Evolutionary conservation across 768 basidiomycete species (phyloP), one percentile per base, ranked within the genome.

Genomic region (Polyporus arcularius): DNA sequence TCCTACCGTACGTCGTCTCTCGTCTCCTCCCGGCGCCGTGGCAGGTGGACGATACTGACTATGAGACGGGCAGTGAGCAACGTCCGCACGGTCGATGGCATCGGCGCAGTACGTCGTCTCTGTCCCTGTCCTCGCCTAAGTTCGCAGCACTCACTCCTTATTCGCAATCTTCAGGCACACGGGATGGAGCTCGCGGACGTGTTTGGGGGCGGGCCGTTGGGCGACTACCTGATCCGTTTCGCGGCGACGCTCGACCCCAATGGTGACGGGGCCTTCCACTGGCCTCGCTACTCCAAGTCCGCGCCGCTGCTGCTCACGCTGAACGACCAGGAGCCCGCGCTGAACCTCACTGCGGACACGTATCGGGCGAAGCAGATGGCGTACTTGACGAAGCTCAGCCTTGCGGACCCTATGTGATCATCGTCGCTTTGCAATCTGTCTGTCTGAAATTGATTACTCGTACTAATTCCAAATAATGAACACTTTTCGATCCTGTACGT

Each of bases 1-100:
- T 68, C 72, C 1, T 82, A 74, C 65, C 39, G 79, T 80, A 47
- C 52, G 79, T 35, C 21, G 21, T 26, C 21, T 26, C 16, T 16
- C 40, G 11, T 16, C 12, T n/a, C 16, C 49, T 28, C 14, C 38
- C 7, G 4, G 16, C 28, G 43, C 14, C 21, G 21, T 2, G n/a
- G 3, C n/a, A 12, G 6, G 15, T 42, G 9, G 38, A 15, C 1
- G 54, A 12, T 7, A 26, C 21, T 55, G n/a, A 16, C 21, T 11
- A n/a, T 12, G 21, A 1, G 21, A 26, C 21, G 21, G 18, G 10
- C 18, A 26, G 21, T 12, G n/a, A n/a, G 10, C 35, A 53, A 18
- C 57, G 26, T 50, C n/a, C 57, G 57, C n/a, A 45, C 18, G 10
- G n/a, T 51, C 10, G n/a, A 32, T 10, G 57, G 16, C 12, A n/a